Conservation (phyloP, 768 basidiomycete species). For the Mrakia frigida region DNA sequence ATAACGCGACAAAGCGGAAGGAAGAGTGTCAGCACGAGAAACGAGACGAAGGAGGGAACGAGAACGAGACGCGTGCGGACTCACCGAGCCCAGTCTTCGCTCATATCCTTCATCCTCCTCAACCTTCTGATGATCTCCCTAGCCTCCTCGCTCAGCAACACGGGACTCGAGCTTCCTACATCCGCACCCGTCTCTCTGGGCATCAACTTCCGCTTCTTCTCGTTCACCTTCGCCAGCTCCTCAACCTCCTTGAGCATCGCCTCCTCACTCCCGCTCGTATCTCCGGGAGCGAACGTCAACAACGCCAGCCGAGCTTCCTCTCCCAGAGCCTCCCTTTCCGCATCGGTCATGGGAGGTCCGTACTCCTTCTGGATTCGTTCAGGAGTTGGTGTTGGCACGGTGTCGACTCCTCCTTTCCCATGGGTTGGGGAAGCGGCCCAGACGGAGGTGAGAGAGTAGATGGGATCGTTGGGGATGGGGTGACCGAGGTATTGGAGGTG, state of each 20-base stretch:
- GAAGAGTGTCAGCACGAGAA: neutral
- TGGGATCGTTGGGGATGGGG: conserved; percentile 90
- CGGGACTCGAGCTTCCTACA: conserved; percentile 42
- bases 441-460: conserved; percentile 64
- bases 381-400: conserved; percentile 62
- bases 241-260: conserved; percentile 7
- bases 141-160: conserved; percentile 43
- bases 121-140: conserved; percentile 43
- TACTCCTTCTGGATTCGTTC: conserved; percentile 43
- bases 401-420: conserved; percentile 76
- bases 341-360: conserved; percentile 13
- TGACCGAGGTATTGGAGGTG: conserved; percentile 91
- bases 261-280: neutral
- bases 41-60: neutral
- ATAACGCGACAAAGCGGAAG: neutral
- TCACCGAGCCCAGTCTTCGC: conserved; percentile 45
- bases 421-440: conserved; percentile 48
- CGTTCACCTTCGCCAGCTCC: neutral
- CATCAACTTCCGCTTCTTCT: conserved; percentile 29
- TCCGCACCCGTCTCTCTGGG: conserved; percentile 33
- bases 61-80: conserved; percentile 19
- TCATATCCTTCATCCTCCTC: conserved; percentile 43
- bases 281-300: conserved; percentile 31
- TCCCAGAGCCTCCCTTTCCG: conserved; percentile 22
- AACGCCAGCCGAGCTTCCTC: conserved; percentile 37